Percentiles rank a stretch among this genome's conserved stretches.
These are phyloP conservation scores for Eucalyptus victrix DNA, from an alignment of 345 rosid species.

Conservation along the genomic window DNA sequence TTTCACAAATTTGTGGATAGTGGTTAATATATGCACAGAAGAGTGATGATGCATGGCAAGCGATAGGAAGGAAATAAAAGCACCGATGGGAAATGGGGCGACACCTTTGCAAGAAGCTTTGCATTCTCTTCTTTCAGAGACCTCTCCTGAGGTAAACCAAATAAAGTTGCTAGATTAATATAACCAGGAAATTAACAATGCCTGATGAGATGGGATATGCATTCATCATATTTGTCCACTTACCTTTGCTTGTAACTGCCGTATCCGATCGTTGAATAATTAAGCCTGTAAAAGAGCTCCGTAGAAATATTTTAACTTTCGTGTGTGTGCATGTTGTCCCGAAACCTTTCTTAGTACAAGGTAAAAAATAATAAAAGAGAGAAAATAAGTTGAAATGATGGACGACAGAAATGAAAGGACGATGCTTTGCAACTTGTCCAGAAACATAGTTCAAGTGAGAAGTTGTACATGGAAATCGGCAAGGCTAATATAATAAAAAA, in stretches of 20 bases:
- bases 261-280: constrained; percentile 21
- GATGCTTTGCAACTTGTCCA: not conserved
- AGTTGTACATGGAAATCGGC: not conserved
- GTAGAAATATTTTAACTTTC: not conserved
- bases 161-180: not conserved
- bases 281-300: constrained; percentile 9
- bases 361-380: too few relatives aligned
- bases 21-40: not conserved
- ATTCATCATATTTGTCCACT: not conserved
- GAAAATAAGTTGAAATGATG: not conserved
- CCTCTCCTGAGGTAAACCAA: constrained; percentile 25
- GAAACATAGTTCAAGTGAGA: not conserved
- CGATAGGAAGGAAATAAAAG: not conserved
- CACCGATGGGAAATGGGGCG: not conserved
- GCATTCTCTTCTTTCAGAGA: constrained; percentile 31
- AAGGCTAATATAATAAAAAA: not conserved
- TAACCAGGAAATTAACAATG: not conserved
- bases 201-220: not conserved
- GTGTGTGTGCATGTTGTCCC: not conserved
- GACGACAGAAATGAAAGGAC: not conserved
- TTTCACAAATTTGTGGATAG: not conserved
- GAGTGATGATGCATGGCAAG: not conserved
- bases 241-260: constrained; percentile 36
- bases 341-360: not conserved
- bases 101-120: constrained; percentile 23